Percentiles rank a stretch among this genome's conserved stretches.
Conservation (phyloP, 2,329 filamentous ascomycete genomes). For the Pyricularia sp. region DNA sequence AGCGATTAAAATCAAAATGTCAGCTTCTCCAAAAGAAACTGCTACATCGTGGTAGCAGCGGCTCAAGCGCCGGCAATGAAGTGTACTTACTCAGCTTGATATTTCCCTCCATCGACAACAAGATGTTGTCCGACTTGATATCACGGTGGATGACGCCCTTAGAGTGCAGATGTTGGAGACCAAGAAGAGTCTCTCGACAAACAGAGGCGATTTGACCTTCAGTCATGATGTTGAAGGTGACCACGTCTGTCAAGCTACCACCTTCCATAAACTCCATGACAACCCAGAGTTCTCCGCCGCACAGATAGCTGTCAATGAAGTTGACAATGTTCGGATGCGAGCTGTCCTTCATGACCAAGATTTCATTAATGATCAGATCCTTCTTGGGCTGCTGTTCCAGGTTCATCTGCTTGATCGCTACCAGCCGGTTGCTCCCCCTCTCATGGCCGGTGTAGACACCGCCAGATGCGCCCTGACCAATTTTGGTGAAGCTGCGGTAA, state of each 20-base stretch:
- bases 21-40: not conserved
- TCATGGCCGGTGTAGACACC: constrained; percentile 92
- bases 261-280: constrained; percentile 99
- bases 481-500: constrained; percentile 84
- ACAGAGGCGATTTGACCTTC: constrained; percentile 96
- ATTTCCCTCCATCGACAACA: constrained; percentile 85
- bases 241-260: constrained; percentile 92
- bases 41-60: not conserved
- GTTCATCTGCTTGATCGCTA: constrained; percentile 99
- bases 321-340: constrained; percentile 98
- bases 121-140: constrained; percentile 98
- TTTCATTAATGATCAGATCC: constrained; percentile 98
- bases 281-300: constrained; percentile 88
- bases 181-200: constrained; percentile 84
- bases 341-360: constrained; percentile 98
- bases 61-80: not conserved
- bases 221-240: constrained; percentile 98
- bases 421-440: constrained; percentile 71
- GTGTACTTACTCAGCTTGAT: constrained; percentile 83
- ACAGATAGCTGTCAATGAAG: constrained; percentile 94
- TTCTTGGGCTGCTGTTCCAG: constrained; percentile 98
- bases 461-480: constrained; percentile 93
- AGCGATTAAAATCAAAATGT: not conserved
- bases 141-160: constrained; percentile 98
- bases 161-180: constrained; percentile 89